These are phyloP conservation scores for Pleurostoma richardsiae DNA, from an alignment of 2,329 filamentous ascomycete species.

Conservation along the genomic window DNA sequence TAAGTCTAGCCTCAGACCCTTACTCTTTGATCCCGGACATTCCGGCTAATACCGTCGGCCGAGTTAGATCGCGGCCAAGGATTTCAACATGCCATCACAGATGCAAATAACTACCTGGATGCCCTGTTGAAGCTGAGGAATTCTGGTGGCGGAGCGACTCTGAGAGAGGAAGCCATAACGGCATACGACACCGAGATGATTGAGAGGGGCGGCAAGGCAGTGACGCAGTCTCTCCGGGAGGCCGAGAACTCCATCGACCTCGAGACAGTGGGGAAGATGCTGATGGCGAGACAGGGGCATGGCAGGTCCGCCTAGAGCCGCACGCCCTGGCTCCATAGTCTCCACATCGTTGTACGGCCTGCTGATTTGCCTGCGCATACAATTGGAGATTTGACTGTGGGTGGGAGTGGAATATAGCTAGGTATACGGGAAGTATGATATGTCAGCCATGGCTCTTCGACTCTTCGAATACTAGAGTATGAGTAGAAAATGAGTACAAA, in stretches of 20 bases:
- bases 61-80: conserved; percentile 35
- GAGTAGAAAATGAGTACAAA: too few species aligned
- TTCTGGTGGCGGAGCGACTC: conserved; percentile 1
- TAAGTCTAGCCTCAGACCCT: conserved; percentile 10
- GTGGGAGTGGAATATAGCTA: too few species aligned
- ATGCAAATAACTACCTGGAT: conserved; percentile 31
- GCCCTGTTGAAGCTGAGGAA: conserved; percentile 18
- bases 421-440: too few species aligned
- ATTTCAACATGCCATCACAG: conserved; percentile 35
- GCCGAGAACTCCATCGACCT: conserved; percentile 22
- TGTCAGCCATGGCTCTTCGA: too few species aligned
- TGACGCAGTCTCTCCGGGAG: conserved; percentile 25
- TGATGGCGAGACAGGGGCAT: conserved; percentile 24
- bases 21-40: not conserved
- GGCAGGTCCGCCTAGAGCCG: conserved; percentile 11
- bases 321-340: too few species aligned
- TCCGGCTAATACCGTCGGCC: not conserved
- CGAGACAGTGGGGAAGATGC: conserved; percentile 21
- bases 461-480: too few species aligned
- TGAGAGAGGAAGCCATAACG: conserved; percentile 13
- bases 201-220: conserved; percentile 24
- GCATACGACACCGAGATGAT: conserved; percentile 26
- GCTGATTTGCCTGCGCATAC: too few species aligned
- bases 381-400: too few species aligned
- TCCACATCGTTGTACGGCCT: too few species aligned